These are phyloP conservation scores for Lomentospora prolificans DNA, from an alignment of 2,329 filamentous ascomycete species.

Conservation along the genomic window DNA sequence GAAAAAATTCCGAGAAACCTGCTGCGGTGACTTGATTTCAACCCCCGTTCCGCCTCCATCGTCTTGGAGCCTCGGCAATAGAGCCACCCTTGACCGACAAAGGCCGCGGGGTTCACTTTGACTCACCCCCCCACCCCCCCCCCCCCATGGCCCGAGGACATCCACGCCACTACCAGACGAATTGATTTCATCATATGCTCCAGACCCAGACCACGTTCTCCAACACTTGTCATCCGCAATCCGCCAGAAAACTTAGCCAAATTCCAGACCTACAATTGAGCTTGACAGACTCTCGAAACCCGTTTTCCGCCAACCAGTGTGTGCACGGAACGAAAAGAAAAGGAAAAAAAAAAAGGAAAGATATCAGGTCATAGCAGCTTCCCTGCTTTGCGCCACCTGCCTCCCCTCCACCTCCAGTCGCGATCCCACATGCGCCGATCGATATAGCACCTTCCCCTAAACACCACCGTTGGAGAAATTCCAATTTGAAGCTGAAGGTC, in stretches of 20 bases:
- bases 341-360: not conserved
- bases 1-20: not conserved
- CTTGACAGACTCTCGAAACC: not conserved
- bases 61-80: conserved; percentile 3
- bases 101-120: conserved; percentile 2
- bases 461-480: not conserved
- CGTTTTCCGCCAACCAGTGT: not conserved
- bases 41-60: not conserved
- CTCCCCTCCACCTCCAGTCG: not conserved
- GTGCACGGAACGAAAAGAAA: not conserved
- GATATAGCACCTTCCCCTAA: not conserved
- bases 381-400: not conserved
- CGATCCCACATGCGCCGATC: not conserved
- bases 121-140: too few relatives aligned
- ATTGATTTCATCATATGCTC: conserved; percentile 2
- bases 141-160: conserved; percentile 3
- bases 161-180: conserved; percentile 3
- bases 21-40: not conserved
- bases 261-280: not conserved
- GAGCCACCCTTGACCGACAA: not conserved
- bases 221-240: not conserved
- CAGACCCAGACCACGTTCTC: not conserved
- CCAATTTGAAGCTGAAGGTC: not conserved
- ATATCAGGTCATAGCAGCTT: not conserved
- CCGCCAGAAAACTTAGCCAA: not conserved